These are phyloP conservation scores for Dendrobium nobile DNA, from an alignment of 106 monocot species.

Conservation along the genomic window DNA sequence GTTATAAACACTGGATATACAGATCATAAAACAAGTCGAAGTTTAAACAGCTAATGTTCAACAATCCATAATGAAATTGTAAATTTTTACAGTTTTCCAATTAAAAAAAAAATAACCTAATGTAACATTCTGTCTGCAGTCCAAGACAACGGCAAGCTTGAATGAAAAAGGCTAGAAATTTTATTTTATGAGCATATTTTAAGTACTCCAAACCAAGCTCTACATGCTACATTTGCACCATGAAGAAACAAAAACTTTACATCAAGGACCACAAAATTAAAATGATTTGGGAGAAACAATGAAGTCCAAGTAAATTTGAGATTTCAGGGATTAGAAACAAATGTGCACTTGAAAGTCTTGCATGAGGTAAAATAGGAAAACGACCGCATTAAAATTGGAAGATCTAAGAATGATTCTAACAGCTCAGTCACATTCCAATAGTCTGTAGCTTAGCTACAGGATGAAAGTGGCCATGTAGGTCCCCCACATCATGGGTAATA, in stretches of 20 bases:
- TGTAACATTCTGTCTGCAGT: no score
- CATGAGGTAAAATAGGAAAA: neutral
- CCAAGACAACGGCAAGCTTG: no score
- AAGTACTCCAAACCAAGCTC: neutral
- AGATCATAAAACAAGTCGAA: neutral
- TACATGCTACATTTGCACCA: neutral
- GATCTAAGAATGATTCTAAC: neutral
- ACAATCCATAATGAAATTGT: neutral
- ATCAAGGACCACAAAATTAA: neutral
- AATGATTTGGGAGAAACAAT: neutral
- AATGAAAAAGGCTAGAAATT: no score
- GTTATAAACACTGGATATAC: neutral
- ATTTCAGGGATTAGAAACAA: neutral
- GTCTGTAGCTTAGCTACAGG: slow-evolving; percentile 11
- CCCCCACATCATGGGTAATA: neutral
- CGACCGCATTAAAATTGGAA: slow-evolving; percentile 9
- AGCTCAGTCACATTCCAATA: neutral
- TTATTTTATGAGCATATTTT: neutral
- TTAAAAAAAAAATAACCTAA: neutral
- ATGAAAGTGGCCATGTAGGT: slow-evolving; percentile 1
- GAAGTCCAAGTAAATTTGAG: neutral
- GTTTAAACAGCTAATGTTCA: neutral
- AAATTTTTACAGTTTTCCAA: neutral
- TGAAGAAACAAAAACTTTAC: neutral
- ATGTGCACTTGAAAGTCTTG: slow-evolving; percentile 6